Evolutionary conservation across 2,329 filamentous ascomycete genomes (phyloP), one percentile per base, ranked within the genome.

Genomic region (Microsporum canis): DNA sequence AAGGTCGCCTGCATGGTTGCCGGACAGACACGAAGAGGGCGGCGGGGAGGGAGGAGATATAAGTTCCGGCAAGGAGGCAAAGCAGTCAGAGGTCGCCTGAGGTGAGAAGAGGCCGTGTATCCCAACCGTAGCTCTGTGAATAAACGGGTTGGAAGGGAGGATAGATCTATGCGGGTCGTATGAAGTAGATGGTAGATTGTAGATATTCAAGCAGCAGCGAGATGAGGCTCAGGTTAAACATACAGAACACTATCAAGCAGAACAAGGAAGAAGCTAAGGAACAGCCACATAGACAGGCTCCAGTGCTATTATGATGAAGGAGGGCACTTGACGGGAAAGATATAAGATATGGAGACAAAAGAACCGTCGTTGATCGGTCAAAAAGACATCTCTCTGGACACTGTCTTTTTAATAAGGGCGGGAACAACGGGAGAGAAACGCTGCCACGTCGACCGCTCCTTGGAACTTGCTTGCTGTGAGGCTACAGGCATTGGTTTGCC

Each of bases 201-300:
- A 31, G 55, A 58, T 34, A 17, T 43, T 17, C 17, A 17, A 58
- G 31, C 23, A 47, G 5, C 49, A 17, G 61, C 34, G 61, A 58
- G 38, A 51, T 47, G 38, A 58, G 55, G 61, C 57, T 59, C 38
- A 23, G 17, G 17, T 23, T 23, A 51, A 51, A 51, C 12, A 51
- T 31, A 51, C 14, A 51, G 27, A 51, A 23, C 29, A 12, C 3
- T 12, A 51, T n/a, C 45, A 31, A n/a, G 27, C 27, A 51, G 27
- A 12, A 33, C 27, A 51, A 10, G 10, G 14, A 10, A 51, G 27
- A 14, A 12, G 10, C 14, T 12, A 51, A 51, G 8, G 23, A 7
- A 29, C 17, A 51, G 45, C 23, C 43, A 47, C 45, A 10, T 2
- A 51, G 45, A 31, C 45, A 29, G 6, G 27, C 45, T 29, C 14